phyloP scores from a whole-genome alignment of 805 yeast species.

The Starmerella stigmatis region DNA sequence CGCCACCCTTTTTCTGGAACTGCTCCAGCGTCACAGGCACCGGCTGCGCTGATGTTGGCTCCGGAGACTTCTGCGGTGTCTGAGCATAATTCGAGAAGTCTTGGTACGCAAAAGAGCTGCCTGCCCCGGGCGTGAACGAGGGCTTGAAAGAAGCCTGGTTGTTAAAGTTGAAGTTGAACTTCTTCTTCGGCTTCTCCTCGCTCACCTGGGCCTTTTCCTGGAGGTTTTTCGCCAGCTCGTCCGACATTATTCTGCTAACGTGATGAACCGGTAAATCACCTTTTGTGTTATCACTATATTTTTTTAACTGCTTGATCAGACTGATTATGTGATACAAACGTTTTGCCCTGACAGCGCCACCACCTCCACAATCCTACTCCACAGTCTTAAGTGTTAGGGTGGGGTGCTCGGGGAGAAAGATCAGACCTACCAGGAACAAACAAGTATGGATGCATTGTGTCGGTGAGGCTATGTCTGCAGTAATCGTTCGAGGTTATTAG shows the following conservation, averaged over 20 bases:
- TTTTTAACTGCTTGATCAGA: background rate
- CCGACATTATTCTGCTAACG: conserved; percentile 18
- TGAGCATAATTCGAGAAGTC: conserved; percentile 25
- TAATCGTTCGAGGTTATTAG: too few relatives aligned
- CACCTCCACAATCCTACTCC: too few relatives aligned
- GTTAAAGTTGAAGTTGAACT: conserved; percentile 24
- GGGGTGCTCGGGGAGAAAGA: too few relatives aligned
- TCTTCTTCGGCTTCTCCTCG: conserved; percentile 23
- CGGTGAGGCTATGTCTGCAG: too few relatives aligned
- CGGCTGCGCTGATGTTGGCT: conserved; percentile 10
- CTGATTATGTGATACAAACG: conserved; percentile 6
- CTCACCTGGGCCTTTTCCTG: conserved; percentile 25
- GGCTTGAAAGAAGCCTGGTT: conserved; percentile 18
- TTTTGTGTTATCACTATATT: background rate
- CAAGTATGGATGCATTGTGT: too few relatives aligned
- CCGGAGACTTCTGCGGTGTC: conserved; percentile 10
- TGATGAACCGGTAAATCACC: background rate
- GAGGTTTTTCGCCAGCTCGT: conserved; percentile 25
- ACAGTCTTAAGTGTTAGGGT: too few relatives aligned
- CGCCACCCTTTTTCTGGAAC: conserved; percentile 22
- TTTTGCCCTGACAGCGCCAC: too few relatives aligned
- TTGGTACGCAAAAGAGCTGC: conserved; percentile 22
- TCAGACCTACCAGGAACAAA: too few relatives aligned
- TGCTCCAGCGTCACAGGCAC: conserved; percentile 24
- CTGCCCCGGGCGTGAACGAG: conserved; percentile 14